Evolutionary conservation across 495 filamentous ascomycete genomes (phyloP), one percentile per base, ranked within the genome.

Genomic region (Astrothelium macrocarpum): DNA sequence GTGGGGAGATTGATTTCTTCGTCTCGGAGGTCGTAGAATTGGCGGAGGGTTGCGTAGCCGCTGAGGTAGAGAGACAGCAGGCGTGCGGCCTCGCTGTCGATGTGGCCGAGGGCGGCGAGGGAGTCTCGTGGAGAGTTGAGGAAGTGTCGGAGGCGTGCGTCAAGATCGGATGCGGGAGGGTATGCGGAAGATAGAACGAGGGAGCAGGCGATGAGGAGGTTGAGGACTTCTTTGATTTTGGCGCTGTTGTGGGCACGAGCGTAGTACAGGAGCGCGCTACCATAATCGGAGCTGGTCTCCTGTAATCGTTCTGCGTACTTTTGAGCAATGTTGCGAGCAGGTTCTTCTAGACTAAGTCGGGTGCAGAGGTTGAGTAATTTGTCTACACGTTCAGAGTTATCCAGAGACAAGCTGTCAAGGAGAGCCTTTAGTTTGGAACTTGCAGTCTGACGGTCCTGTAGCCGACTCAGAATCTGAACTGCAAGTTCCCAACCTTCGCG

Each of bases 21-120:
- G 66, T 97, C 91, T 56, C 92, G 85, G 43, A 90, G 82, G 67
- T 91, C 87, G 73, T 95, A 97, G 76, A 91, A 96, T 66, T 86
- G 86, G 18, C 91, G 84, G 5, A 97, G 78, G 0, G 88, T 91
- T 36, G 90, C 92, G 68, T 96, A 97, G 36, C 92, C 92, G 71
- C 87, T 91, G n/a, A 95, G 82, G 71, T 90, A 85, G 64, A 84
- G 87, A 59, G 89, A 88, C 1, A 97, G 78, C 11, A 94, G 83
- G 62, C 85, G 80, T 26, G 91, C 91, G 11, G 89, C 91, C 67
- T 90, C 87, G 39, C 83, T 76, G 71, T 95, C 90, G 20, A 82
- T 74, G 32, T 79, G 76, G 0, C 87, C 85, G 59, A 89, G 81
- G 18, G 81, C 73, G 32, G 84, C 81, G 32, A 95, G 79, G 12